Conservation (phyloP, 75 land plant species). For the Cryptomeria japonica region DNA sequence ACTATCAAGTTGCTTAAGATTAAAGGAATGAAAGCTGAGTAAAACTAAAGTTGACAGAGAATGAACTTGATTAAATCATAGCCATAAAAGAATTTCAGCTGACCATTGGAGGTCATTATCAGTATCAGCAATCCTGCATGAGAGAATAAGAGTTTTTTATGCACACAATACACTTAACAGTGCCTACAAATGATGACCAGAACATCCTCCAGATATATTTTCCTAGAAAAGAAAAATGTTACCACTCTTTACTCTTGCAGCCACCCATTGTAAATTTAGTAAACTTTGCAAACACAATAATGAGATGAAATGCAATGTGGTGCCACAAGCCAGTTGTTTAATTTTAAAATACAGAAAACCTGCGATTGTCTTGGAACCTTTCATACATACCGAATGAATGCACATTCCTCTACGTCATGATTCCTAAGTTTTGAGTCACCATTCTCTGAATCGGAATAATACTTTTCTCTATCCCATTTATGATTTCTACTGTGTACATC, state of each 20-base stretch:
- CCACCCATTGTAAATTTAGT: not conserved
- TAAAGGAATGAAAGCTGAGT: not conserved
- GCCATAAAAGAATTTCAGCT: not conserved
- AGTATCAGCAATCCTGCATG: slow-evolving; percentile 4
- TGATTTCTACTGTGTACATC: slow-evolving; percentile 1
- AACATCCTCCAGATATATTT: not conserved
- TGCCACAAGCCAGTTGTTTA: not conserved
- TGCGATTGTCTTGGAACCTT: not conserved
- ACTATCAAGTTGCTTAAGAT: not conserved
- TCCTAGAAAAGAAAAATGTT: not conserved
- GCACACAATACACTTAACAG: not conserved
- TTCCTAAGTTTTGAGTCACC: slow-evolving; percentile 5
- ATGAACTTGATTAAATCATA: not conserved
- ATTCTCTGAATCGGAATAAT: slow-evolving; percentile 14
- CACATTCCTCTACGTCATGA: slow-evolving; percentile 3
- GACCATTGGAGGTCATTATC: not conserved
- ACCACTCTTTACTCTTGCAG: not conserved
- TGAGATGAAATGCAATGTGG: not conserved
- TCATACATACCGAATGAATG: slow-evolving; percentile 2
- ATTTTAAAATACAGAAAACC: not conserved
- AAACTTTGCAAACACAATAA: not conserved
- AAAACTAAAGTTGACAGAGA: not conserved
- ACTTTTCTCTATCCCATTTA: slow-evolving; percentile 11
- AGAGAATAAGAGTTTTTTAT: not conserved
- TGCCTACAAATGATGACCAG: not conserved